A percentile compares a stretch with the other conserved stretches of the same genome.
phyloP scores from a whole-genome alignment of 768 basidiomycete genomes.

The Macrolepiota fuliginosa region DNA sequence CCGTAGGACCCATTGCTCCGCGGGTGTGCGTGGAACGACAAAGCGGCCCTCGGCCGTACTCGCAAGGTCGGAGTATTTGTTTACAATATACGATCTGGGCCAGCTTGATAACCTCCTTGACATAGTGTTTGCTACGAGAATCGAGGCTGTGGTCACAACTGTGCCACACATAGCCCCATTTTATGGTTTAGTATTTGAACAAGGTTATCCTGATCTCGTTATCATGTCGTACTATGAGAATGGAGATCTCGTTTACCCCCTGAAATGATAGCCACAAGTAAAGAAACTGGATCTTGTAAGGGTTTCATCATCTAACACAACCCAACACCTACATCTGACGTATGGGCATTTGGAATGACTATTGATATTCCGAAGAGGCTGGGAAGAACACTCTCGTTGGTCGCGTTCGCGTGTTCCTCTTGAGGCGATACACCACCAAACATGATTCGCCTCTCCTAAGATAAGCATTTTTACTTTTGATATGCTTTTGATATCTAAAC shows the following conservation, averaged over 20 bases:
- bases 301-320: too few species aligned
- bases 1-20: slow-evolving; percentile 2
- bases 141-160: slow-evolving; percentile 12
- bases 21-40: background rate
- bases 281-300: slow-evolving; percentile 10
- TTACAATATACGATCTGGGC: background rate
- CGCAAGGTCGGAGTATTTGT: background rate
- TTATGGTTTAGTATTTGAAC: slow-evolving; percentile 15
- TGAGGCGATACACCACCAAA: too few species aligned
- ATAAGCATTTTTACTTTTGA: too few species aligned
- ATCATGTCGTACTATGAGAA: slow-evolving; percentile 16
- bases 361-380: slow-evolving; percentile 1
- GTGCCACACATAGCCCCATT: slow-evolving; percentile 16
- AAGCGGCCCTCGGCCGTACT: background rate
- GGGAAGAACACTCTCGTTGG: too few species aligned
- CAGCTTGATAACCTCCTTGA: background rate
- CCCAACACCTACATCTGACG: slow-evolving; percentile 25
- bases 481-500: too few species aligned
- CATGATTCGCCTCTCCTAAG: too few species aligned
- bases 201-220: slow-evolving; percentile 13
- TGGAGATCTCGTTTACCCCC: slow-evolving; percentile 14
- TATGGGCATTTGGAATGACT: slow-evolving; percentile 36
- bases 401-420: too few species aligned
- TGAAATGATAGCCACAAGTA: slow-evolving; percentile 7
- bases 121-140: slow-evolving; percentile 15